Conservation (phyloP, 2,329 filamentous ascomycete genomes). For the Macrophomina tecta region DNA sequence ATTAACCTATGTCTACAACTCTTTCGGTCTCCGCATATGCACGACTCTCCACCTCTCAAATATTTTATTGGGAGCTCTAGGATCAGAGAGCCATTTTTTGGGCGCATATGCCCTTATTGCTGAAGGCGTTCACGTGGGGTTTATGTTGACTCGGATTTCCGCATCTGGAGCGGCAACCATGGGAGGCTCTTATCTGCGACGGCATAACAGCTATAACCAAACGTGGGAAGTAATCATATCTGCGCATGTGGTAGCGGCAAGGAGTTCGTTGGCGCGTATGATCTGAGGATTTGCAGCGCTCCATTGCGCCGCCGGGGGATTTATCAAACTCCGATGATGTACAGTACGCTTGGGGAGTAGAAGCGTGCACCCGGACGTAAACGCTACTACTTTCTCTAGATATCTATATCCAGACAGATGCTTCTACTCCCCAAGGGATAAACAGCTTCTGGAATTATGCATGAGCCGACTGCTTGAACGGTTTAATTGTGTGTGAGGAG, state of each 20-base stretch:
- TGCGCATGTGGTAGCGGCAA: background rate
- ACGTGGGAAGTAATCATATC: background rate
- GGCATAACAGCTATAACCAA: background rate
- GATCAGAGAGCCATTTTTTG: background rate
- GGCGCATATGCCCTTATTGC: background rate
- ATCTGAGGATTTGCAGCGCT: background rate
- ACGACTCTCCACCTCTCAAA: background rate
- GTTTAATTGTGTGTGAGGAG: no score
- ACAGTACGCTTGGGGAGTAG: background rate
- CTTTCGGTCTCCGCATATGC: background rate
- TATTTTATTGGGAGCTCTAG: background rate
- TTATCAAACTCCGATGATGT: conserved; percentile 6
- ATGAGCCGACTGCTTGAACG: no score
- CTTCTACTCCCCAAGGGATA: no score
- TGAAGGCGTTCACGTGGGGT: background rate
- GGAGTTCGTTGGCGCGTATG: conserved; percentile 10
- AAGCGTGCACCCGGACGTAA: no score
- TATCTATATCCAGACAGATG: no score
- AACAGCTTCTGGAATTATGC: no score
- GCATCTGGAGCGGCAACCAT: conserved; percentile 4
- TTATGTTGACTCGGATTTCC: background rate
- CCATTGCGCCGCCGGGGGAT: background rate
- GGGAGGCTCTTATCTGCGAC: conserved; percentile 8
- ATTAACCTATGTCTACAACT: background rate
- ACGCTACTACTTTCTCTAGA: no score